Base-by-base conservation (phyloP, 371 early-diverging fungal genomes). In the Mucor sp. region DNA sequence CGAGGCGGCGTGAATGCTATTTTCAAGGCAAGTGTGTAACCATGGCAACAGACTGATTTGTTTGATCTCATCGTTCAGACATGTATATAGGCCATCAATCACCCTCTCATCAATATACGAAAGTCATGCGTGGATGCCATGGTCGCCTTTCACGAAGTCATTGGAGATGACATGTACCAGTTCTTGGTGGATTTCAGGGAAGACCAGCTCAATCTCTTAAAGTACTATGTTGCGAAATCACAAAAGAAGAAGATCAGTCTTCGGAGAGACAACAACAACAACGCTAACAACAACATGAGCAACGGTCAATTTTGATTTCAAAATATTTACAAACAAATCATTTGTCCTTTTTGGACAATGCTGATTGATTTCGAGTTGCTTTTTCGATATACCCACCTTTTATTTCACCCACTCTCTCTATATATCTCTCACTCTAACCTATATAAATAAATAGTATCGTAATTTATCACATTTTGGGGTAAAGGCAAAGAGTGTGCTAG, bases 71-170 rank as follows among this genome's bases (percentile, higher is more conserved):
- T 25, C 23, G 12, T 53, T 25, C 15, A 53, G 23, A 23, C 19
- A 50, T 17, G 5, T n/a, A n/a, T n/a, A 9, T 65, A 80, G 79
- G 84, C 82, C 30, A 68, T 81, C 35, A 82, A 82, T 57, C 73
- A 80, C 60, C 37, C 77, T n/a, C 58, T 72, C 30, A 74, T 84
- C 23, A 75, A 76, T 39, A 70, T 82, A 59, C 73, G 84, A 39
- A 84, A 84, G 69, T 73, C 82, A 0, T 80, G 82, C 56, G 81
- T 84, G 4, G 80, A 81, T 47, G 75, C 84, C 4, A 77, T 84
- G 28, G 82, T 84, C 4, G 72, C 75, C n/a, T 81, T 84, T 57
- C 79, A 84, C 57, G 76, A 80, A 63, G 65, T 80, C 3, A 53
- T 81, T 39, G 79, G 78, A 4, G 84, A 77, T 63, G 72, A 74